These are phyloP conservation scores for Phytophthora rubi DNA, from an alignment of 352 stramenopile species.

Conservation along the genomic window DNA sequence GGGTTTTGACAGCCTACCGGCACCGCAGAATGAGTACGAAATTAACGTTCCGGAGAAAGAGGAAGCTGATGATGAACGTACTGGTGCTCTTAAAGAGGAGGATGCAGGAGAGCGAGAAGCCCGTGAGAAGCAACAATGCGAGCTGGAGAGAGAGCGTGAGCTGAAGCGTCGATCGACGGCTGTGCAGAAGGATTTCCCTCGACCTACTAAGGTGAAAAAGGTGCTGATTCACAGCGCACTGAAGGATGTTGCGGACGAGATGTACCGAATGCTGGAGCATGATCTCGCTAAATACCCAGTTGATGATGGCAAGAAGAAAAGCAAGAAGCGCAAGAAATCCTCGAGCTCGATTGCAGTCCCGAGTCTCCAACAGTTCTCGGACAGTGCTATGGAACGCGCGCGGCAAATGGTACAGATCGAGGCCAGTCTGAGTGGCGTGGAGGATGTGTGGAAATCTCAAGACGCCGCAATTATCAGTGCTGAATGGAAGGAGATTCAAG, in stretches of 20 bases:
- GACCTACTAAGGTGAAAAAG: slow-evolving; percentile 66
- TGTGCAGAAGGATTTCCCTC: slow-evolving; percentile 74
- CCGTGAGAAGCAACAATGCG: slow-evolving; percentile 52
- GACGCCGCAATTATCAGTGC: slow-evolving; percentile 22
- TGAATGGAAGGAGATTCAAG: slow-evolving; percentile 54
- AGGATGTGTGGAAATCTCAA: slow-evolving; percentile 51
- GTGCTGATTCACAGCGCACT: slow-evolving; percentile 53
- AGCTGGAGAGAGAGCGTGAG: slow-evolving; percentile 63
- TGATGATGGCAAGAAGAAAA: slow-evolving; percentile 51
- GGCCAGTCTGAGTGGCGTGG: slow-evolving; percentile 51
- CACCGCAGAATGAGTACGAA: slow-evolving; percentile 86
- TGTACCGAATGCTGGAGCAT: slow-evolving; percentile 69
- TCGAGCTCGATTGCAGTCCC: slow-evolving; percentile 28
- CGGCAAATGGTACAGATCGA: slow-evolving; percentile 85
- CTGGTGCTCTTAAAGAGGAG: slow-evolving; percentile 47
- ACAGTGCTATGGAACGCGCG: slow-evolving; percentile 69
- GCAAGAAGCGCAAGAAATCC: slow-evolving; percentile 72
- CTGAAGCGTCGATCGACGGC: slow-evolving; percentile 66
- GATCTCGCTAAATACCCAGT: slow-evolving; percentile 64
- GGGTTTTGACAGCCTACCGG: slow-evolving; percentile 78
- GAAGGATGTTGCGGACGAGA: slow-evolving; percentile 58
- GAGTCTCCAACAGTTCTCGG: slow-evolving; percentile 52
- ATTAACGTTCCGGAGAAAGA: slow-evolving; percentile 72
- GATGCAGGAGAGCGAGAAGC: slow-evolving; percentile 88
- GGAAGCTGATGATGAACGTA: slow-evolving; percentile 47